Percentiles rank a stretch among this genome's conserved stretches.
Evolutionary conservation across 2,329 filamentous ascomycete genomes (phyloP).

Genomic region (Diplodia scrobiculata): DNA sequence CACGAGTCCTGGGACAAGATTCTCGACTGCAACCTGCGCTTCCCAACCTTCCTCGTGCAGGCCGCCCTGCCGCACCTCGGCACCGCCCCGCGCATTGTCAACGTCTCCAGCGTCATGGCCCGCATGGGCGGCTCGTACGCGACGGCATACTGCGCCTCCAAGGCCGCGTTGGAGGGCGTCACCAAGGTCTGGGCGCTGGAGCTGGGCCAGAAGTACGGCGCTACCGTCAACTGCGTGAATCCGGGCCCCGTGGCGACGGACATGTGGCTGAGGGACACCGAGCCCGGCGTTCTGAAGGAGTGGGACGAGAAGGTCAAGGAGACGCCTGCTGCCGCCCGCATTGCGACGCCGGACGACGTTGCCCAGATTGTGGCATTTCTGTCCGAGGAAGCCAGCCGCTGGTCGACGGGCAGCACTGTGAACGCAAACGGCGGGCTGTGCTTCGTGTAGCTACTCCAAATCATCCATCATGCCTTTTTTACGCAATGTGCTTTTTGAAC

Average conservation of each 20-base stretch:
- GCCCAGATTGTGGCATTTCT: too few relatives aligned
- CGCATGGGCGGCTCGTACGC: neutral
- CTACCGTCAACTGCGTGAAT: slow-evolving; percentile 28
- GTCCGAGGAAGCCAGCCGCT: too few relatives aligned
- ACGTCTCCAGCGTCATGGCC: neutral
- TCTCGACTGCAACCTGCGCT: slow-evolving; percentile 5
- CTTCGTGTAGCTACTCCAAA: too few relatives aligned
- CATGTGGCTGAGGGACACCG: slow-evolving; percentile 1
- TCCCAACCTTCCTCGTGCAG: neutral
- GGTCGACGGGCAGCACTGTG: too few relatives aligned
- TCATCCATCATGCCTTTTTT: too few relatives aligned
- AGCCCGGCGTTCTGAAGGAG: too few relatives aligned
- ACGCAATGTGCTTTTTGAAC: too few relatives aligned
- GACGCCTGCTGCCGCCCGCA: too few relatives aligned
- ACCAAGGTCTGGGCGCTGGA: neutral
- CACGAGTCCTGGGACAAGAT: neutral
- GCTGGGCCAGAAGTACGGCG: slow-evolving; percentile 1
- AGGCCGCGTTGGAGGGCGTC: slow-evolving; percentile 19
- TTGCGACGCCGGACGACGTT: too few relatives aligned
- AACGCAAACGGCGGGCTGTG: too few relatives aligned
- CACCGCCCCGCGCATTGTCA: neutral
- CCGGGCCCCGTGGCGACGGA: slow-evolving; percentile 25
- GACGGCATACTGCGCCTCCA: slow-evolving; percentile 16
- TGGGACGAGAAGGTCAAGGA: too few relatives aligned
- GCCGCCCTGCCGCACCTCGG: slow-evolving; percentile 17